Evolutionary conservation across 352 stramenopile species (phyloP).

Genomic region (Globisporangium splendens): DNA sequence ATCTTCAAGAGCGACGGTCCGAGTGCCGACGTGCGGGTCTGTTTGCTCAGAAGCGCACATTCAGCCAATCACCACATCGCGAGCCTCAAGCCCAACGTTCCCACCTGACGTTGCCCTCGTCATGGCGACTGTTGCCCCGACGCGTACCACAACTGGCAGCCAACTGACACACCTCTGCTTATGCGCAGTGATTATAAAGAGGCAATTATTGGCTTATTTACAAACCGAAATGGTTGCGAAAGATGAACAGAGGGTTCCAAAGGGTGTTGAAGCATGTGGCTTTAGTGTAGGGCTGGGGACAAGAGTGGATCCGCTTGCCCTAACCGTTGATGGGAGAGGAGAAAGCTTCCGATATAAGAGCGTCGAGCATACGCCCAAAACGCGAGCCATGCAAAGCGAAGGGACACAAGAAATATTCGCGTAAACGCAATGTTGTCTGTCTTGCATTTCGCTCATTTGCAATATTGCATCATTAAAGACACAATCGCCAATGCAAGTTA

Average conservation of each 20-base stretch:
- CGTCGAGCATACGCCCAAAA: background rate
- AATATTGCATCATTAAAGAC: background rate
- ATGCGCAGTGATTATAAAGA: background rate
- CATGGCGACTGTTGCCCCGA: constrained; percentile 7
- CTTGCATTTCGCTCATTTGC: no score
- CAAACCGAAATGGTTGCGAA: no score
- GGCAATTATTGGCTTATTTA: no score
- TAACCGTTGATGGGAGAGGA: background rate
- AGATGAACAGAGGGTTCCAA: background rate
- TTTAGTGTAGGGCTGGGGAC: background rate
- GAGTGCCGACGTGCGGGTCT: constrained; percentile 6
- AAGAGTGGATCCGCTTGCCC: background rate
- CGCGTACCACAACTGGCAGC: background rate
- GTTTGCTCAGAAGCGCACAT: constrained; percentile 10
- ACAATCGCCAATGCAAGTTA: background rate
- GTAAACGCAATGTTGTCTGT: no score
- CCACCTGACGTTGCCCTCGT: constrained; percentile 13
- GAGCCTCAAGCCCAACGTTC: constrained; percentile 2
- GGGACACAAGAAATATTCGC: no score
- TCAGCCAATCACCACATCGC: constrained; percentile 15
- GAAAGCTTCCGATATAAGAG: background rate
- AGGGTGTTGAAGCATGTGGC: background rate
- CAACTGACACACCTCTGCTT: background rate
- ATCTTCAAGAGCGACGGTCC: constrained; percentile 9
- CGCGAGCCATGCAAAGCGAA: no score